Evolutionary conservation across 495 filamentous ascomycete species (phyloP), one percentile per base, ranked within the genome.

Genomic region (Lentithecium fluviatile): DNA sequence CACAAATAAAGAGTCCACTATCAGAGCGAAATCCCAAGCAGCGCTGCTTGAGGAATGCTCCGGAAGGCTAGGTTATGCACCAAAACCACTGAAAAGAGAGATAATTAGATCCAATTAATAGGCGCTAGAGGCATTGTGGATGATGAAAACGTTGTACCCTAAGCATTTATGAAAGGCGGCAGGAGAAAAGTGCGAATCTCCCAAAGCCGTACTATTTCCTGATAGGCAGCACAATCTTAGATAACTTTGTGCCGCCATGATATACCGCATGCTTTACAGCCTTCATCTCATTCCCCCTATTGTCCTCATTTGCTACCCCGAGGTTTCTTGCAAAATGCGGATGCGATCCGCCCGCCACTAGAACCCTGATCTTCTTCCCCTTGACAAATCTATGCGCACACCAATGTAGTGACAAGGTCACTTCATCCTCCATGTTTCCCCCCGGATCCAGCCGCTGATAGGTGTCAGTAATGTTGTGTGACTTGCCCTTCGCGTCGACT

Each of bases 351-450:
- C 56, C 56, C 23, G 56, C 56, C 2, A 59, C 17, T 1, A 51
- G 6, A 15, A 59, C 6, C 17, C 56, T 23, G 2, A 59, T 52
- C 12, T 24, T 32, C 8, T 12, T 51, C 1, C 45, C 45, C 17
- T 52, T 50, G 20, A 17, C 15, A 29, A 59, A 59, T 29, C 45
- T 13, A 43, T 59, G 56, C 34, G 56, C 45, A 29, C 56, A 32
- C 13, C 23, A 17, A 17, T 25, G 10, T 5, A 59, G 23, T 17
- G 19, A 12, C 17, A 59, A 36, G 2, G 1, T 2, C 4, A 59
- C 13, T 6, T 1, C 5, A 1, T 38, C 29, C 7, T 21, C 46
- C 29, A 32, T 32, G 2, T 21, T 20, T 12, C 47, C 21, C 15
- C 1, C 34, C 3, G 34, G 29, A 20, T 59, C 47, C 45, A 59